phyloP scores from a whole-genome alignment of 2,329 filamentous ascomycete species.

The Cercospora sp. region DNA sequence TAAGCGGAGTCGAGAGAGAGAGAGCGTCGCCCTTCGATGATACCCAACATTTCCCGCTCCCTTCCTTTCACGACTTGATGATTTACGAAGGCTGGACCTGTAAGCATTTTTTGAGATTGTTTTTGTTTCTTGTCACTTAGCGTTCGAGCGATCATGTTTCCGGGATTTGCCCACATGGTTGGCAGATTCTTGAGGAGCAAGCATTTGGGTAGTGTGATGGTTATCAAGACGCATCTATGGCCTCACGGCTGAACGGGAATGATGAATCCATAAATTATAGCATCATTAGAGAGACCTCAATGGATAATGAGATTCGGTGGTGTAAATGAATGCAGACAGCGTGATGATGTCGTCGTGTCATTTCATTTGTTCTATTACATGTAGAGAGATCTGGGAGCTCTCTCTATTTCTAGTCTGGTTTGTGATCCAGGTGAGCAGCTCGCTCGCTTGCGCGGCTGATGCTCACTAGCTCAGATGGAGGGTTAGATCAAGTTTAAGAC shows the following conservation, averaged over 20 bases:
- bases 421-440: neutral
- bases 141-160: slow-evolving; percentile 23
- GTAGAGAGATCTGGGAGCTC: neutral
- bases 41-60: neutral
- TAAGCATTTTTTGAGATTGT: slow-evolving; percentile 4
- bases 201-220: neutral
- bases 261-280: neutral
- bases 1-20: slow-evolving; percentile 33
- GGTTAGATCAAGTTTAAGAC: slow-evolving; percentile 10
- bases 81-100: slow-evolving; percentile 27
- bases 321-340: slow-evolving; percentile 1
- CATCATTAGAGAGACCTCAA: neutral
- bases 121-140: slow-evolving; percentile 15
- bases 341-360: neutral
- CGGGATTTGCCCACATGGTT: neutral
- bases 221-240: slow-evolving; percentile 4
- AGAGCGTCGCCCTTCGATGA: neutral
- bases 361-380: neutral
- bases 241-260: slow-evolving; percentile 1
- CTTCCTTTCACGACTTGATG: slow-evolving; percentile 2
- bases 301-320: neutral
- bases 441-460: neutral
- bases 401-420: neutral
- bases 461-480: neutral
- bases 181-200: neutral